Evolutionary conservation across 2,329 filamentous ascomycete genomes (phyloP).

Genomic region (Apiospora rasikravindrae): DNA sequence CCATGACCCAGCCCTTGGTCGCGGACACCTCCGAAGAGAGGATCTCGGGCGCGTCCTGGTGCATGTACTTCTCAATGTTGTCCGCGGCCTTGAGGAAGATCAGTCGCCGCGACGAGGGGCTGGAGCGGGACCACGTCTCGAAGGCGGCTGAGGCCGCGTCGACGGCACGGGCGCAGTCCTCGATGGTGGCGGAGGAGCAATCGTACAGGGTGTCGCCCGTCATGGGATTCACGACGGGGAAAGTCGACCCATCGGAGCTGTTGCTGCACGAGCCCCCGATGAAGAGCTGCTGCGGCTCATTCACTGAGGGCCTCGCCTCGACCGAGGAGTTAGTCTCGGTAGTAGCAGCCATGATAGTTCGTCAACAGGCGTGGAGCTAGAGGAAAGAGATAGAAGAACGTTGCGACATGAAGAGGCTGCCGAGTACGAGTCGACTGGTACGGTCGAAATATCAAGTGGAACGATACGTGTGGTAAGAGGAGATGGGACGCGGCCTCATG

Average conservation of each 20-base stretch:
- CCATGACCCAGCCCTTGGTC: conserved; percentile 44
- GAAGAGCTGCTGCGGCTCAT: background rate
- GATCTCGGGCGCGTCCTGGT: conserved; percentile 50
- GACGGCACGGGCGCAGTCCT: conserved; percentile 59
- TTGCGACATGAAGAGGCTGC: background rate
- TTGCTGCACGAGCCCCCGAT: background rate
- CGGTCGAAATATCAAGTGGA: background rate
- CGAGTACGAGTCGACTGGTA: background rate
- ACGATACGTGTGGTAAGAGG: background rate
- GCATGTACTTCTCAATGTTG: conserved; percentile 62
- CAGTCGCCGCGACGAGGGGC: conserved; percentile 65
- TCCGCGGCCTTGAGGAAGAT: conserved; percentile 74
- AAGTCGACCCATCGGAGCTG: conserved; percentile 30
- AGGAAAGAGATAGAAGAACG: background rate
- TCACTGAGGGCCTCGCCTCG: background rate
- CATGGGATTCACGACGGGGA: conserved; percentile 19
- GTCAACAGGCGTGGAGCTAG: background rate
- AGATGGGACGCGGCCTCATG: background rate
- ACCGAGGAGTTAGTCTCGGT: too few relatives aligned
- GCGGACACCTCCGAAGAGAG: conserved; percentile 48
- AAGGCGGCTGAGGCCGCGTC: conserved; percentile 68
- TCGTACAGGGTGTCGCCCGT: conserved; percentile 54
- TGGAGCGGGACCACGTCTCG: conserved; percentile 69
- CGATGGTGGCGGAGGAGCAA: conserved; percentile 61
- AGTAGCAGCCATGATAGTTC: background rate